Conservation (phyloP, 176 grass and related monocot genomes). For the Ensete glaucum region DNA sequence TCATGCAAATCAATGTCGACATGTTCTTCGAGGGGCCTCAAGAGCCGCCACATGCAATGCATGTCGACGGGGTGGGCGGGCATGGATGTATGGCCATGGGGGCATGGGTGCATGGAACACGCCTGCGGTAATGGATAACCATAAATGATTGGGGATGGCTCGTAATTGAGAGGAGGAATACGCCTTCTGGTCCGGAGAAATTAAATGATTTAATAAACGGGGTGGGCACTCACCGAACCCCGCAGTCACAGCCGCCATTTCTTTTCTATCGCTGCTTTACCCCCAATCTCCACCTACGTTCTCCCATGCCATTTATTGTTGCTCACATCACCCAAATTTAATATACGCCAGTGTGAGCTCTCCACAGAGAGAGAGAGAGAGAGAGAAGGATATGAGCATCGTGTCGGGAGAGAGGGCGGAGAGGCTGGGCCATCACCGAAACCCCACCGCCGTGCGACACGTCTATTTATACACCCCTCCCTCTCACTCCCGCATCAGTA, state of each 20-base stretch:
- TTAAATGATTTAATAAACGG: not conserved
- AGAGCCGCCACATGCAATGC: too few relatives aligned
- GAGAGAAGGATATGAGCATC: not conserved
- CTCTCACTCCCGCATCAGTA: not conserved
- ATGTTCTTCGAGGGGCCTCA: too few relatives aligned
- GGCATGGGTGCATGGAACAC: too few relatives aligned
- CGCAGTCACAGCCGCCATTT: slow-evolving; percentile 20
- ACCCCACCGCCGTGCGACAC: not conserved
- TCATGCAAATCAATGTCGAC: too few relatives aligned
- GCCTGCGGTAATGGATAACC: not conserved
- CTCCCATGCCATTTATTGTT: not conserved
- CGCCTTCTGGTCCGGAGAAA: not conserved
- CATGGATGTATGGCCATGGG: too few relatives aligned
- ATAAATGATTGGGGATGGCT: too few relatives aligned
- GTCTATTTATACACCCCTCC: not conserved
- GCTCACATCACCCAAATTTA: not conserved
- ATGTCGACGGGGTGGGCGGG: too few relatives aligned
- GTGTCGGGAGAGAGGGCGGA: too few relatives aligned
- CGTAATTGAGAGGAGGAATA: too few relatives aligned
- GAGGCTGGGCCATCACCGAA: not conserved
- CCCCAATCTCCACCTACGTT: not conserved
- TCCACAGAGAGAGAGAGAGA: not conserved
- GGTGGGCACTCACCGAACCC: not conserved
- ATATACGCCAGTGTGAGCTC: not conserved
- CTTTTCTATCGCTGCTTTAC: not conserved